phyloP scores from a whole-genome alignment of 75 land plant species.

The Sequoiadendron giganteum region DNA sequence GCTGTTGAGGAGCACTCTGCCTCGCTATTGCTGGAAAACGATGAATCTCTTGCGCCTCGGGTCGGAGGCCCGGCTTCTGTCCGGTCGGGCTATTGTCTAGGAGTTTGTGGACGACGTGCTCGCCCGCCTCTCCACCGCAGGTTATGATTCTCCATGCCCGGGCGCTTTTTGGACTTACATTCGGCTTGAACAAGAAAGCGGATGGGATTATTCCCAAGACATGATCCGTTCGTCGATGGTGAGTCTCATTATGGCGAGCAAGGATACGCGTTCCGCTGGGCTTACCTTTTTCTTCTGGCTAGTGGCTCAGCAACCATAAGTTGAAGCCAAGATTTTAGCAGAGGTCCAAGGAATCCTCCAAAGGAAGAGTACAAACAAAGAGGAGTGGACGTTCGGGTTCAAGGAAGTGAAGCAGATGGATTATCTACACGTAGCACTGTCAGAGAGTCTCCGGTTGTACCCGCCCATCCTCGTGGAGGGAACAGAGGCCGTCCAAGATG shows the following conservation, averaged over 20 bases:
- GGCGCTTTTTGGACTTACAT: background rate
- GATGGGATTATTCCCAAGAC: background rate
- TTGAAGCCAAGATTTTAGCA: background rate
- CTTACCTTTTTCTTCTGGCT: background rate
- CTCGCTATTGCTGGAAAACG: constrained; percentile 41
- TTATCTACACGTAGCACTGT: background rate
- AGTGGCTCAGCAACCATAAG: background rate
- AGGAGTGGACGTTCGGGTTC: background rate
- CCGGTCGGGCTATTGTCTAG: constrained; percentile 25
- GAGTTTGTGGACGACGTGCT: background rate
- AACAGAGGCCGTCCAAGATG: background rate
- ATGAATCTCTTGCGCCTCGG: constrained; percentile 44
- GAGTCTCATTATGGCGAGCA: background rate
- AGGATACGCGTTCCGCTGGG: background rate
- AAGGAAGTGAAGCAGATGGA: background rate
- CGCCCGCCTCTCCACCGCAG: no score
- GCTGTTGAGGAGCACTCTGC: constrained; percentile 36
- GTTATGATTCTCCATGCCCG: background rate
- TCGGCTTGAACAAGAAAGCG: background rate
- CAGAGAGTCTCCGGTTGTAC: no score
- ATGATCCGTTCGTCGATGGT: background rate
- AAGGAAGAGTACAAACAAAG: background rate
- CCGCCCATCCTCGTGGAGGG: background rate
- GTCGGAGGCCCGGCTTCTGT: constrained; percentile 37
- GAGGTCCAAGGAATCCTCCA: background rate